A percentile compares a stretch with the other conserved stretches of the same genome.
Evolutionary conservation across 75 land plant genomes (phyloP).

Genomic region (Pinus tabuliformis): DNA sequence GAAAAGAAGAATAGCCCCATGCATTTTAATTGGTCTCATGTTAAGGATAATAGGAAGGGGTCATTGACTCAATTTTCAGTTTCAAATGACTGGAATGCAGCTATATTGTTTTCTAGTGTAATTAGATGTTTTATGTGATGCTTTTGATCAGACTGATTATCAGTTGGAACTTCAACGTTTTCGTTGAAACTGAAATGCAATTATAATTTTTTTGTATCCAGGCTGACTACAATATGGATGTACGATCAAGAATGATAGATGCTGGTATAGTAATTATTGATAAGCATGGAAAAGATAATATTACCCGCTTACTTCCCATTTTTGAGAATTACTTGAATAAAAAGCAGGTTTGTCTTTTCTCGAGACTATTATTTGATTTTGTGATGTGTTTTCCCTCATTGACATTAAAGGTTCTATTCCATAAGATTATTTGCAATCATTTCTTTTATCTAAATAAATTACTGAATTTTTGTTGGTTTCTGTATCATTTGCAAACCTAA

Average conservation of each 20-base stretch:
- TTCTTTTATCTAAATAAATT: background rate
- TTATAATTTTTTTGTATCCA: slow-evolving; percentile 26
- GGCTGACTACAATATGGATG: slow-evolving; percentile 90
- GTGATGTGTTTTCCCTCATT: background rate
- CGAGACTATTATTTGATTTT: background rate
- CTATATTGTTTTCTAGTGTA: background rate
- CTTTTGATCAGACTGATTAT: background rate
- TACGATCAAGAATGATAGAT: slow-evolving; percentile 92
- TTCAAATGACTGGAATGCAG: background rate
- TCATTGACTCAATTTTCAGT: background rate
- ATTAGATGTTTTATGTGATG: background rate
- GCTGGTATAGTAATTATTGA: slow-evolving; percentile 93
- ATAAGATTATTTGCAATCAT: background rate
- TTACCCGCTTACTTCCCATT: slow-evolving; percentile 79
- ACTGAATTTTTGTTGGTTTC: background rate
- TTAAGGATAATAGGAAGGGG: background rate
- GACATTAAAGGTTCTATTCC: background rate
- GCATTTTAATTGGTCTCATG: background rate
- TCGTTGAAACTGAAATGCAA: background rate
- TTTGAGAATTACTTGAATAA: slow-evolving; percentile 97
- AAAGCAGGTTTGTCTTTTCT: slow-evolving; percentile 33
- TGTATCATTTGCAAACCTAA: background rate
- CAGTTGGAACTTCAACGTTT: background rate
- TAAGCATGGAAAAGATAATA: slow-evolving; percentile 91
- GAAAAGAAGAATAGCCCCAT: background rate